phyloP scores from a whole-genome alignment of 2,329 filamentous ascomycete species.

The Fonsecaea pugnacius region DNA sequence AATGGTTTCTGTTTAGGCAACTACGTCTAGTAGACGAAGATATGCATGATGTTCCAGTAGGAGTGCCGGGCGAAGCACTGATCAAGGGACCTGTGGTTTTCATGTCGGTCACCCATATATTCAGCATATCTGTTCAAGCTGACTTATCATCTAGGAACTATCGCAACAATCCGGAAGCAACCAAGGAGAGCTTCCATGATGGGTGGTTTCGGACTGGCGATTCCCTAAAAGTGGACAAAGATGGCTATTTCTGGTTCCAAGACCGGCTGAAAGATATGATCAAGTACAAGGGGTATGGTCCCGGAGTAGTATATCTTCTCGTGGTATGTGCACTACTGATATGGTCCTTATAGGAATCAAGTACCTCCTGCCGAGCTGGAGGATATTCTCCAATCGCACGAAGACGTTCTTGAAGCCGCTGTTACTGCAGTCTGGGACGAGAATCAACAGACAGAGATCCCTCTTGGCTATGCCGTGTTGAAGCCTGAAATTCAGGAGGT shows the following conservation, averaged over 20 bases:
- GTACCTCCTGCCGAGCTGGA: conserved; percentile 55
- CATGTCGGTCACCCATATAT: conserved; percentile 10
- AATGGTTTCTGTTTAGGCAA: no score
- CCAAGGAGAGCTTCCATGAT: conserved; percentile 16
- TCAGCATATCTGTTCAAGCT: no score
- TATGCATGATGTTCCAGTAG: no score
- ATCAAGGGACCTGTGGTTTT: not conserved
- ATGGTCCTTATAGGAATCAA: conserved; percentile 46
- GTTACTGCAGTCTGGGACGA: conserved; percentile 47
- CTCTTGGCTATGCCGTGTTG: conserved; percentile 37
- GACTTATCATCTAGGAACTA: conserved; percentile 21
- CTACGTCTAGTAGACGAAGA: no score
- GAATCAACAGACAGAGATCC: conserved; percentile 45
- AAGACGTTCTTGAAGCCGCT: conserved; percentile 50
- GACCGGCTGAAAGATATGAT: no score
- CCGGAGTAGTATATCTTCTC: no score
- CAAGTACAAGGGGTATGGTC: no score
- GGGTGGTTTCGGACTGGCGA: conserved; percentile 34
- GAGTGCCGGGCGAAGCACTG: no score
- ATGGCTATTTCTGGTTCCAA: no score
- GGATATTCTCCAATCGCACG: conserved; percentile 49
- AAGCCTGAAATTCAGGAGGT: not conserved
- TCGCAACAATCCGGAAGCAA: conserved; percentile 30
- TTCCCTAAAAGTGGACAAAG: no score
- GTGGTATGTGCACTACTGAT: no score